Percentiles rank a stretch among this genome's conserved stretches.
phyloP scores from a whole-genome alignment of 1,284 basidiomycete species.

The Leccinum subrobustum region DNA sequence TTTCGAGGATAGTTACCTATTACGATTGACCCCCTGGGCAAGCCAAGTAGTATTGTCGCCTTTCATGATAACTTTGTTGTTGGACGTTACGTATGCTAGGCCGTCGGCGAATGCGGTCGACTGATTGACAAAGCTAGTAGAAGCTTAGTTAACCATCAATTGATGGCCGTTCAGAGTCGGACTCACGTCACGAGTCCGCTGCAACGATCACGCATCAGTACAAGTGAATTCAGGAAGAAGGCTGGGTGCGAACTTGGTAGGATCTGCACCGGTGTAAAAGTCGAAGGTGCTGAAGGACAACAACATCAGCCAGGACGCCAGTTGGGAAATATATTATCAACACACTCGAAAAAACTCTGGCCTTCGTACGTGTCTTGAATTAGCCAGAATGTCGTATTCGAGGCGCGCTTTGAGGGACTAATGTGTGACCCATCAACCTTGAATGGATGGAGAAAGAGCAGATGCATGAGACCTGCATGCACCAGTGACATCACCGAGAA shows the following conservation, averaged over 20 bases:
- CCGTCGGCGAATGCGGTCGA: constrained; percentile 45
- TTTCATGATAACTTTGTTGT: constrained; percentile 68
- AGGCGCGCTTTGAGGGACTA: constrained; percentile 25
- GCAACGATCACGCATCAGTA: constrained; percentile 16
- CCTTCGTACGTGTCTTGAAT: constrained; percentile 55
- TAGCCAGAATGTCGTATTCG: constrained; percentile 56
- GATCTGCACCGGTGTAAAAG: constrained; percentile 62
- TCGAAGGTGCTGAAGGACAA: constrained; percentile 40
- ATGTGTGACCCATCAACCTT: not conserved
- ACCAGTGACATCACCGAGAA: constrained; percentile 13
- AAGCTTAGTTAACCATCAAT: constrained; percentile 4
- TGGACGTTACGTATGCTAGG: constrained; percentile 52
- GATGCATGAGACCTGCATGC: constrained; percentile 14
- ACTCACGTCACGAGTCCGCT: constrained; percentile 65
- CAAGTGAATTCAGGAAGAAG: constrained; percentile 4
- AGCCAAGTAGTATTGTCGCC: constrained; percentile 64
- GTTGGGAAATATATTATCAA: constrained; percentile 8
- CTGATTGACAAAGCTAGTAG: constrained; percentile 50
- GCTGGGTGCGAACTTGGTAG: constrained; percentile 47
- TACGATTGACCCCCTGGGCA: constrained; percentile 48
- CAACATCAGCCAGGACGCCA: constrained; percentile 12
- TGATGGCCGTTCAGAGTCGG: not conserved
- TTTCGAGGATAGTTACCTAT: constrained; percentile 45
- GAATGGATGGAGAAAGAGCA: constrained; percentile 4
- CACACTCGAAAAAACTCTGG: constrained; percentile 54